These are phyloP conservation scores for Scleromitrula shiraiana DNA, from an alignment of 2,329 filamentous ascomycete species.

Conservation along the genomic window DNA sequence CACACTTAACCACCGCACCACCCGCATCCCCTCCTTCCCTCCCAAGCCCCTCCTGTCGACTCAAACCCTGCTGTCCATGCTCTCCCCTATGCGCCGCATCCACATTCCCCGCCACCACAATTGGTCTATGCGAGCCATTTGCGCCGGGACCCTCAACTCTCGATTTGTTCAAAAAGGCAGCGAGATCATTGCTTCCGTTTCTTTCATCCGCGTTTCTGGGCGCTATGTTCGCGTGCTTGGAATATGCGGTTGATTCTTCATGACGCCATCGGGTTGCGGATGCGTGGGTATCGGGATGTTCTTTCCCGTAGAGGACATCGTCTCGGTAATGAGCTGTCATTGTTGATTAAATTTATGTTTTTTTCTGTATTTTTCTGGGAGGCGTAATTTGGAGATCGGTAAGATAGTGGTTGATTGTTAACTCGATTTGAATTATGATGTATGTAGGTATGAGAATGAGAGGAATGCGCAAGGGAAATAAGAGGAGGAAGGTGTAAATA, in stretches of 20 bases:
- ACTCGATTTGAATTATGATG: too few species aligned
- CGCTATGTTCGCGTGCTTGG: slow-evolving; percentile 21
- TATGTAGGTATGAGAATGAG: too few species aligned
- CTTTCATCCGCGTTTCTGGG: slow-evolving; percentile 36
- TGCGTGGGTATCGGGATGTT: slow-evolving; percentile 42
- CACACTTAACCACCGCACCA: slow-evolving; percentile 60
- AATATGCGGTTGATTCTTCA: slow-evolving; percentile 52
- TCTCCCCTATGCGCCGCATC: slow-evolving; percentile 9
- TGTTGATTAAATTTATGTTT: not conserved
- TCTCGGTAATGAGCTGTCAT: slow-evolving; percentile 22
- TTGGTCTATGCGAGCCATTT: slow-evolving; percentile 35
- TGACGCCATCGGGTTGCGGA: slow-evolving; percentile 55
- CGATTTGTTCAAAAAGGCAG: slow-evolving; percentile 47
- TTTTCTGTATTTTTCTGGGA: too few species aligned
- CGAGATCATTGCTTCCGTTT: slow-evolving; percentile 42
- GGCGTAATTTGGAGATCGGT: too few species aligned
- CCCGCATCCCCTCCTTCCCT: slow-evolving; percentile 24
- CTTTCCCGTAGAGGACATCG: slow-evolving; percentile 20
- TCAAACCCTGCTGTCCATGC: not conserved
- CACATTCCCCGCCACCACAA: slow-evolving; percentile 32
- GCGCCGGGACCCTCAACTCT: slow-evolving; percentile 34
- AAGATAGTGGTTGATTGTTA: too few species aligned
- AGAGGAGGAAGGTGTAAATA: too few species aligned
- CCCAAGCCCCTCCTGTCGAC: slow-evolving; percentile 8
- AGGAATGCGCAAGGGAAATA: too few species aligned